Evolutionary conservation across 345 rosid genomes (phyloP), one percentile per base, ranked within the genome.

Genomic region (Moricandia moricandioides): DNA sequence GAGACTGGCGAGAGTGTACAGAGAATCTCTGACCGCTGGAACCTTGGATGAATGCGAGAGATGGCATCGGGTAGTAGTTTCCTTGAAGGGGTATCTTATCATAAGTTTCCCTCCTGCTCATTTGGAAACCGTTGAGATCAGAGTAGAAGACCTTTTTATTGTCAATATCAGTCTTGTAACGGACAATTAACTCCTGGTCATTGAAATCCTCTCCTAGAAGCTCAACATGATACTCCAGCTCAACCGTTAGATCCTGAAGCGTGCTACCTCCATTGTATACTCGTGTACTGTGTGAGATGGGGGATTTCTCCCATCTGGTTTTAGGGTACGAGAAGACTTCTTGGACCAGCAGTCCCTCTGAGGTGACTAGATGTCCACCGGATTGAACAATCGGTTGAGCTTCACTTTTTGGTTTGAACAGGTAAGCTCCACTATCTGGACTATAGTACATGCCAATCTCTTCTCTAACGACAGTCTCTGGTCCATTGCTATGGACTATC

Each of bases 21-120:
- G 96, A 89, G 78, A 92, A 92, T 55, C 98, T 84, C 82, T 78
- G 79, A 45, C 99, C 98, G 18, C 84, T 80, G 31, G 94, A 84
- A 69, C 98, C 98, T 79, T 89, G 97, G 71, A 95, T 78, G 83
- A 92, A 95, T 26, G 97, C 92, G 2, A 92, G 92, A 33, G 98
- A 84, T 31, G 99, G 98, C 96, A 95, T 95, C 0, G 99, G 99
- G 79, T 95, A 95, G 83, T 90, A 92, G 80, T 92, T 95, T 69
- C 99, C 99, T 83, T 92, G 97, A 81, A 95, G 81, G 0, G 99
- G 99, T 76, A 95, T 95, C 90, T 95, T 95, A 77, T 87, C 84
- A 70, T 92, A 95, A 39, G 93, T 87, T 83, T 95, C 96, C 78
- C 99, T 87, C 76, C 99, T 84, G 77, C 97, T 90, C 99, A 90